phyloP scores from a whole-genome alignment of 495 filamentous ascomycete species.

The Aspergillus panamensis region DNA sequence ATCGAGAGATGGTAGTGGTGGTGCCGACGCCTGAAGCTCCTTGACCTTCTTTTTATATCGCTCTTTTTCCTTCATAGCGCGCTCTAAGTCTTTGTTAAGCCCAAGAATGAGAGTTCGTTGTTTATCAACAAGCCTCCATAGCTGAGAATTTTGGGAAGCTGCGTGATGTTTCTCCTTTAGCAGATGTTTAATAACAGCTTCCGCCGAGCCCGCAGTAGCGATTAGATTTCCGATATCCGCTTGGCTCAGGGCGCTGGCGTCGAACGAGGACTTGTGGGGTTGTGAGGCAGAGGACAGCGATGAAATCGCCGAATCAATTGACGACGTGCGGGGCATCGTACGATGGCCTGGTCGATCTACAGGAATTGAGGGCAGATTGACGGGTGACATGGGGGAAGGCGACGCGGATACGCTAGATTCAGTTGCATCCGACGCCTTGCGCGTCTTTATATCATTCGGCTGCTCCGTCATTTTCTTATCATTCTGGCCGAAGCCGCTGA shows the following conservation, averaged over 20 bases:
- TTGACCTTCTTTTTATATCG: slow-evolving; percentile 88
- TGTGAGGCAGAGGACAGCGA: slow-evolving; percentile 70
- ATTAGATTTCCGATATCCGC: slow-evolving; percentile 72
- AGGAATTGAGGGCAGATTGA: slow-evolving; percentile 29
- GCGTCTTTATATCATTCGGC: slow-evolving; percentile 20
- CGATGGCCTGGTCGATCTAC: slow-evolving; percentile 40
- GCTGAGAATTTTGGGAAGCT: slow-evolving; percentile 81
- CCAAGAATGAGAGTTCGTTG: slow-evolving; percentile 91
- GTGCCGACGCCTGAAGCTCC: slow-evolving; percentile 56
- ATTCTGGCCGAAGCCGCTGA: slow-evolving; percentile 16
- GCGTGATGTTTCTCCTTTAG: slow-evolving; percentile 87
- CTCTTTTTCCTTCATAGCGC: slow-evolving; percentile 90
- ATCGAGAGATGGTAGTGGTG: slow-evolving; percentile 43
- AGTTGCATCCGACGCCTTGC: slow-evolving; percentile 26
- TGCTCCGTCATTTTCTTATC: slow-evolving; percentile 23
- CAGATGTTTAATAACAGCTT: slow-evolving; percentile 83
- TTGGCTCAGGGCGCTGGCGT: slow-evolving; percentile 45
- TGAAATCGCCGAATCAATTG: slow-evolving; percentile 92
- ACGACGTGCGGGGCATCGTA: slow-evolving; percentile 72
- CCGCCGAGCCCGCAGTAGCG: slow-evolving; percentile 79
- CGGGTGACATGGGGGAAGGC: slow-evolving; percentile 31
- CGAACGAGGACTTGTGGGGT: slow-evolving; percentile 61
- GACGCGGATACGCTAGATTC: slow-evolving; percentile 34
- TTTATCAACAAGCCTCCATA: slow-evolving; percentile 96
- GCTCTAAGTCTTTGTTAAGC: slow-evolving; percentile 90